These are phyloP conservation scores for Candida ficus DNA, from an alignment of 805 yeast genomes.

Conservation along the genomic window DNA sequence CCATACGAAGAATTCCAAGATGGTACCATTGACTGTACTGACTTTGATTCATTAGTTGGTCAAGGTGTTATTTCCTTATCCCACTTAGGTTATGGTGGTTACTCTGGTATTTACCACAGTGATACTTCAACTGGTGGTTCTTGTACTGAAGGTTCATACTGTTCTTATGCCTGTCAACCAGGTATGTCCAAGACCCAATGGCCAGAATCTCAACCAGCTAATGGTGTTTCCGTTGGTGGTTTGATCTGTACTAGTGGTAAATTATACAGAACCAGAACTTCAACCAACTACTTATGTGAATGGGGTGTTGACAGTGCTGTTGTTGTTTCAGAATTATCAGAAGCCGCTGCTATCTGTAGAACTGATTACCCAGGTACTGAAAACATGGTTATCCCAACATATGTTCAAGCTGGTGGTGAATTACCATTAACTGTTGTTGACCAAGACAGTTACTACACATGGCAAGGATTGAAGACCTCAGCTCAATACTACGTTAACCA, in stretches of 20 bases:
- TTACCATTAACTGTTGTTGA: conserved; percentile 77
- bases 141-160: conserved; percentile 87
- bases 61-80: conserved; percentile 76
- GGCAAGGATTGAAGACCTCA: conserved; percentile 81
- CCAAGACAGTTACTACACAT: conserved; percentile 68
- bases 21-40: conserved; percentile 63
- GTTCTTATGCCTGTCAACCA: conserved; percentile 97
- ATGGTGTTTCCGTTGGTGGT: conserved; percentile 94
- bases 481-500: conserved; percentile 97
- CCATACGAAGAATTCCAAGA: conserved; percentile 58
- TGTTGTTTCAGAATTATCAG: conserved; percentile 58
- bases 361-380: conserved; percentile 99
- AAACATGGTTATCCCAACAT: conserved; percentile 94
- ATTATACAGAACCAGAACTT: conserved; percentile 74
- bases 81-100: conserved; percentile 51
- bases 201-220: conserved; percentile 83
- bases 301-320: conserved; percentile 76
- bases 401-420: conserved; percentile 60
- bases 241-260: conserved; percentile 78
- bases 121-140: conserved; percentile 49
- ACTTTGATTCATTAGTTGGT: conserved; percentile 58
- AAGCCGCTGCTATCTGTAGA: conserved; percentile 87
- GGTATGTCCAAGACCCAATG: conserved; percentile 99
- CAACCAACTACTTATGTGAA: conserved; percentile 68
- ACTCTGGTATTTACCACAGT: conserved; percentile 51